Base-by-base conservation (phyloP, 164 flowering plant genomes). In the Pachysandra terminalis region DNA sequence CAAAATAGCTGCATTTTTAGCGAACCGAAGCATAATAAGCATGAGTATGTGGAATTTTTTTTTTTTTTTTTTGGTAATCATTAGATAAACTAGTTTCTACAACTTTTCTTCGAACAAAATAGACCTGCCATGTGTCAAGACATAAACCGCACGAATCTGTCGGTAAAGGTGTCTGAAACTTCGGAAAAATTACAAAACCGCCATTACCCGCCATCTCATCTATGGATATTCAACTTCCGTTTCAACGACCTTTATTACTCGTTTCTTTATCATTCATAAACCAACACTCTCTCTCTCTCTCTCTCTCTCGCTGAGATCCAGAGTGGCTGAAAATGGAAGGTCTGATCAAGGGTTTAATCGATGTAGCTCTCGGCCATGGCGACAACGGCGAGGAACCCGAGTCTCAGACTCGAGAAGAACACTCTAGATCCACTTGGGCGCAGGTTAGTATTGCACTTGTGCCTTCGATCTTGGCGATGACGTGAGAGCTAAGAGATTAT, bases 391-490 rank as follows among this genome's bases (percentile, higher is more conserved):
- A 70, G 19, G 64, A 74, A 0, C 17, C 62, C 2, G 66, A 67
- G 21, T 22, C 74, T 37, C 64, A 61, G 32, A 59, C 78, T 37
- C 80, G 81, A 1, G 90, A 87, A 12, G 87, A 86, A 40, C 87
- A 83, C 9, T 80, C 91, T 71, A 85, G 94, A 89, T 88, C 98
- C 73, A 80, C 80, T 55, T 89, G 97, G 98, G 96, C 98, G 0
- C 74, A 90, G 91, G 96, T 88, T 40, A 25, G 66, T 52, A 26
- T 28, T 54, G 15, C 24, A 27, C 19, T 5, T 9, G 16, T 52
- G 17, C 26, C 22, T 64, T 52, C 19, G n/a, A n/a, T 45, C 13
- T 48, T 14, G 14, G 9, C 19, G 24, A 27, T 12, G 59, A 56
- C 25, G 8, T 12, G 13, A 27, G 17, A 7, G 61, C 26, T 59